phyloP scores from a whole-genome alignment of 129 eudicot genomes.

The Lactuca saligna region DNA sequence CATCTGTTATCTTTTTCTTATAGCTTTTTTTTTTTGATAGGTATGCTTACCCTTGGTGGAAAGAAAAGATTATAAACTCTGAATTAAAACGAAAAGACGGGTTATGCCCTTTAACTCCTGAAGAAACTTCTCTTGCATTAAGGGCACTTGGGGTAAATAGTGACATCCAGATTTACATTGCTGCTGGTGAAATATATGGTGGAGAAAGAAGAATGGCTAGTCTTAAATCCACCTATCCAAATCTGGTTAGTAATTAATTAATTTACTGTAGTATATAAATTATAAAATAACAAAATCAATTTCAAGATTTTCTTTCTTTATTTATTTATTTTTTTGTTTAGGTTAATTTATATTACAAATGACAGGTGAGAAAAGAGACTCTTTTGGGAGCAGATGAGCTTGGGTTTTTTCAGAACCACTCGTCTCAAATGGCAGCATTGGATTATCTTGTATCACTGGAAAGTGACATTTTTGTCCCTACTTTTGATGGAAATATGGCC shows the following conservation, averaged over 20 bases:
- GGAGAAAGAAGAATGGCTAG: conserved; percentile 86
- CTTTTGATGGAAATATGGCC: conserved; percentile 98
- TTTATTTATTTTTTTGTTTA: background rate
- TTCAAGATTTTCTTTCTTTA: background rate
- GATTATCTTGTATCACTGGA: conserved; percentile 95
- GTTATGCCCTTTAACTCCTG: conserved; percentile 95
- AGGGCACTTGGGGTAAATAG: conserved; percentile 78
- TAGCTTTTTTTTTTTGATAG: conserved; percentile 36
- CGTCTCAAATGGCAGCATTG: conserved; percentile 98
- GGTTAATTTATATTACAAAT: conserved; percentile 9
- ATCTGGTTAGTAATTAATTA: conserved; percentile 56
- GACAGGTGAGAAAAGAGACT: conserved; percentile 95
- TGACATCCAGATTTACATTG: conserved; percentile 83
- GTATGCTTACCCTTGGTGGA: conserved; percentile 99
- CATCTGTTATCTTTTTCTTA: background rate
- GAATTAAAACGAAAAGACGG: conserved; percentile 89
- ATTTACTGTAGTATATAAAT: background rate
- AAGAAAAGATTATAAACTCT: conserved; percentile 91
- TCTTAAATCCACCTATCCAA: conserved; percentile 75
- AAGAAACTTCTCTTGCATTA: conserved; percentile 85
- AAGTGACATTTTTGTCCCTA: conserved; percentile 96
- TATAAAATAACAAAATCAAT: background rate
- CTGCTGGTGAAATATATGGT: conserved; percentile 98
- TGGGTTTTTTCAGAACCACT: conserved; percentile 81
- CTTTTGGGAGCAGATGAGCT: conserved; percentile 80